Conservation (phyloP, 805 yeast genomes). For the Saturnispora hagleri region DNA sequence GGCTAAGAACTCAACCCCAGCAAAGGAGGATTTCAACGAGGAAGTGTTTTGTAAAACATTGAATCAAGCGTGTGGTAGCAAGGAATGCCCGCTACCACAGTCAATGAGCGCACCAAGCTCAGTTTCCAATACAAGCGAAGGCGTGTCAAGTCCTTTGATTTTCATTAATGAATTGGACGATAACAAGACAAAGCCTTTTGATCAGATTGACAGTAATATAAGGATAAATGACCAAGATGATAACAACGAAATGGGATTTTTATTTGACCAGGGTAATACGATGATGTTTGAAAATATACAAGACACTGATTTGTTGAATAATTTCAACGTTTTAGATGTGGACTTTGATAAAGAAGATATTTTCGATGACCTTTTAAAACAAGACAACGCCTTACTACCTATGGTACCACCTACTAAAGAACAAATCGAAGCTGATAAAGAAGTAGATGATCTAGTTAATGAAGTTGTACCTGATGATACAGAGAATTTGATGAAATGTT, state of each 20-base stretch:
- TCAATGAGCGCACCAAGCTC: not conserved
- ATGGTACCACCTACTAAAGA: not conserved
- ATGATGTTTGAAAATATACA: conserved; percentile 9
- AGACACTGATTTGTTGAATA: conserved; percentile 6
- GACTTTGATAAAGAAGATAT: conserved; percentile 11
- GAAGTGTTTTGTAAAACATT: conserved; percentile 73
- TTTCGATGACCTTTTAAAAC: conserved; percentile 9
- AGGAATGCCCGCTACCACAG: conserved; percentile 54
- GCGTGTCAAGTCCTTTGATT: conserved; percentile 2
- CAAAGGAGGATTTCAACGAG: conserved; percentile 46
- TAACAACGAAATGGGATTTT: conserved; percentile 12
- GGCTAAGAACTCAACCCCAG: not conserved
- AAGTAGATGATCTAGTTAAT: not conserved
- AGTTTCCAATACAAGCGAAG: not conserved
- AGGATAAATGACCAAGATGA: not conserved
- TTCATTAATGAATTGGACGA: not conserved
- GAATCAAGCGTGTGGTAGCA: conserved; percentile 77
- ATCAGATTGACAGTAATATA: not conserved
- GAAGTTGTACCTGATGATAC: conserved; percentile 61
- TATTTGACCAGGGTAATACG: conserved; percentile 8
- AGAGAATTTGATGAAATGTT: conserved; percentile 55
- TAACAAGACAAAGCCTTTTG: not conserved
- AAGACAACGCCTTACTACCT: not conserved
- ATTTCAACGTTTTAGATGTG: conserved; percentile 2
- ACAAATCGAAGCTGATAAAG: not conserved